Evolutionary conservation across 208 protist genomes (phyloP), one percentile per base, ranked within the genome.

Genomic region (Leishmania amazonensis): DNA sequence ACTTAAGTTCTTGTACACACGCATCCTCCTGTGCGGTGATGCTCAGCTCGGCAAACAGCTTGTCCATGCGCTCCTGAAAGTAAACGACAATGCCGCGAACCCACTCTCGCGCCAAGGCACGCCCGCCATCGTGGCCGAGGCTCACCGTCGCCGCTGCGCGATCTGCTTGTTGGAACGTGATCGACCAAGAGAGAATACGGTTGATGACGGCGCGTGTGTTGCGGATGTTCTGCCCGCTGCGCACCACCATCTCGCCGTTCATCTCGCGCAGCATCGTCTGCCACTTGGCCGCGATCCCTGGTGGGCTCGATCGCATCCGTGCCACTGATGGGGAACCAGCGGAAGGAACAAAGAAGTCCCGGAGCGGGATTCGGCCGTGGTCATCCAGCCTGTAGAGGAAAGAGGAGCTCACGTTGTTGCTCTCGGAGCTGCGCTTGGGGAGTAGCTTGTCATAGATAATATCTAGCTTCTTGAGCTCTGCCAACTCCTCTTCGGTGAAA

Each of bases 221-320:
- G 68, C 83, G 83, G 42, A 90, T 76, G 62, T 85, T 81, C 72
- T 81, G 74, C n/a, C 80, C 77, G 19, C 58, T 72, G 28, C 87
- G 87, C 45, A 81, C 81, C 19, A 90, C 74, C 24, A 86, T 31
- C 74, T 90, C 87, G 17, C 72, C 60, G 78, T 90, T 85, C 35
- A 90, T 82, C 64, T 90, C 84, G 19, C 38, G 54, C 47, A 87
- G 21, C n/a, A 84, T 60, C 38, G 68, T 38, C n/a, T 73, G 47
- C 81, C 81, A 84, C 68, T 53, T 47, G 24, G 74, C 35, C 24
- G 40, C 75, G 35, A 72, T 76, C 11, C 35, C 54, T 17, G 45
- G n/a, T 11, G 74, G 35, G 68, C 49, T 35, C 1, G 58, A 35
- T 49, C 53, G 40, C 7, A 51, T 45, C 57, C 75, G 75, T 31